Evolutionary conservation across 148 eudicot genomes (phyloP), one percentile per base, ranked within the genome.

Genomic region (Vaccinium vitisidaea): DNA sequence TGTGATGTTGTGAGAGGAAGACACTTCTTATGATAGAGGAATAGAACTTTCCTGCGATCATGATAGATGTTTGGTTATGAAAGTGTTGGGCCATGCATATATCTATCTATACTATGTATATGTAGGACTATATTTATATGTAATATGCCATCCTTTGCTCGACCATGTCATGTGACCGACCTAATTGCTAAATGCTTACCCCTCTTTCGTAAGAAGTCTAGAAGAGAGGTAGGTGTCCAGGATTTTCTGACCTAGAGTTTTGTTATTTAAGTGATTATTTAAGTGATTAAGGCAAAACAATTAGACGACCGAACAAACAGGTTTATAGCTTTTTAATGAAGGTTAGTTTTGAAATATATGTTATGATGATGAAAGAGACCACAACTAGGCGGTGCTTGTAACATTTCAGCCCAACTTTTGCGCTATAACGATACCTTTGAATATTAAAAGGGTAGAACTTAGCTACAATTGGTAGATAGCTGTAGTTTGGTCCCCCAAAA

Each of bases 21-120:
- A 23, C 15, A 48, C 54, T 75, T 43, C 15, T 43, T 75, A 19
- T 46, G 27, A 18, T 12, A 14, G 25, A 71, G 18, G 75, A 27
- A 30, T 75, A 3, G 6, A 75, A 75, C 14, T 46, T 18, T 21
- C 79, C 54, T 21, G n/a, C 79, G 48, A 75, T 23, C 77, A 49
- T 36, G n/a, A 74, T 39, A 74, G 4, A 74, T 74, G 50, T 74
- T 74, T 74, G 50, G 43, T 75, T 16, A 75, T 75, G 78, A 8
- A 75, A 46, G 78, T 43, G 77, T 74, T 74, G 78, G 53, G n/a
- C 49, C 18, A 19, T n/a, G 25, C 69, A 63, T 63, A n/a, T 59
- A 19, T 19, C 67, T 59, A 43, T 43, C 19, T 59, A 19, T 19
- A 59, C 2, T 19, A 59, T 59, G 67, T 59, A 59, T 59, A 59